A percentile compares a stretch with the other conserved stretches of the same genome.
phyloP scores from a whole-genome alignment of 345 rosid species.

The Acer saccharum region DNA sequence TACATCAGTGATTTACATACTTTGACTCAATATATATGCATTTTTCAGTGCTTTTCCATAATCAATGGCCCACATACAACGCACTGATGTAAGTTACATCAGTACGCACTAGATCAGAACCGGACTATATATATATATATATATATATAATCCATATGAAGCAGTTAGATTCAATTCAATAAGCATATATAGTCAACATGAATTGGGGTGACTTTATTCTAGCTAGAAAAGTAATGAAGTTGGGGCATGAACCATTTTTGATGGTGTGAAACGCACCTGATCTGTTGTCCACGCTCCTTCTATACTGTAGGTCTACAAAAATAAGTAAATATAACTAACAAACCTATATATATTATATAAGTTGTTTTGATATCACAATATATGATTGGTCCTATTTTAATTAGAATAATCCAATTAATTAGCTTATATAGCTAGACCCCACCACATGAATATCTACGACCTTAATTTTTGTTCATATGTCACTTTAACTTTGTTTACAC shows the following conservation, averaged over 20 bases:
- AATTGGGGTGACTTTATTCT: neutral
- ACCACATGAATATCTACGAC: neutral
- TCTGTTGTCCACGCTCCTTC: neutral
- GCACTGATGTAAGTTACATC: no score
- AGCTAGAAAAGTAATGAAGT: constrained; percentile 1
- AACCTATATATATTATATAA: no score
- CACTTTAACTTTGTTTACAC: neutral
- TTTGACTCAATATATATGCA: no score
- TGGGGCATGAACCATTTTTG: neutral
- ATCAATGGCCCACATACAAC: no score
- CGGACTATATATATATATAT: no score
- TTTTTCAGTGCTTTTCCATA: no score
- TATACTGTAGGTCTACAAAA: no score
- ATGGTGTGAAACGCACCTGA: constrained; percentile 4
- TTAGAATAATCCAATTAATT: neutral
- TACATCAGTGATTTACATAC: no score
- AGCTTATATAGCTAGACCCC: neutral
- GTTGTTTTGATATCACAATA: no score
- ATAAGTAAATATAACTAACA: no score
- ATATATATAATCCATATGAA: neutral
- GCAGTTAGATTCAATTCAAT: neutral
- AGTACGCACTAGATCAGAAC: no score
- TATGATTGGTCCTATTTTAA: no score
- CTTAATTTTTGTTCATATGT: neutral
- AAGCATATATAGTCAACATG: neutral